Evolutionary conservation across 345 rosid species (phyloP).

Genomic region (Lepidium didymum): DNA sequence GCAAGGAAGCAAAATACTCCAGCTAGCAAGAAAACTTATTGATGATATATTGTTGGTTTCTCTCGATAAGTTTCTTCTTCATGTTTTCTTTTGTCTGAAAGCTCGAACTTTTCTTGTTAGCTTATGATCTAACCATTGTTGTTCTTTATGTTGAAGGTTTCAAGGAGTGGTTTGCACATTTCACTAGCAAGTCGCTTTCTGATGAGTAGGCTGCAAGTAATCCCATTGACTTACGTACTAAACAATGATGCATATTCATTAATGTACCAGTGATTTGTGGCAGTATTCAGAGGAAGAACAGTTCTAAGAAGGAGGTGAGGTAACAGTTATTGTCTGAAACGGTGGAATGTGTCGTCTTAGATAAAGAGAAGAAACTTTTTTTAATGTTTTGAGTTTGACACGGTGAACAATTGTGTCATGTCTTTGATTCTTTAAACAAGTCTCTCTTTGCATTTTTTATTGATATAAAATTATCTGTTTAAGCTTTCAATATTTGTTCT

Average conservation of each 20-base stretch:
- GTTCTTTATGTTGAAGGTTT: slow-evolving; percentile 21
- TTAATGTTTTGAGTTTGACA: not conserved
- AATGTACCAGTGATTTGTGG: slow-evolving; percentile 19
- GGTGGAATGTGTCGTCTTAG: slow-evolving; percentile 14
- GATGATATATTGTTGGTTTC: not conserved
- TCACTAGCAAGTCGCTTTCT: slow-evolving; percentile 22
- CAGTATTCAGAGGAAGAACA: slow-evolving; percentile 14
- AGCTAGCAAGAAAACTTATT: no score
- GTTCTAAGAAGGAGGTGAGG: slow-evolving; percentile 17
- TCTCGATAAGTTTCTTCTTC: slow-evolving; percentile 16
- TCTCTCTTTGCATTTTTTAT: not conserved
- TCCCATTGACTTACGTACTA: slow-evolving; percentile 17
- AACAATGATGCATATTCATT: slow-evolving; percentile 15
- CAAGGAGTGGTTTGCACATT: slow-evolving; percentile 28
- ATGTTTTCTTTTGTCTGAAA: not conserved
- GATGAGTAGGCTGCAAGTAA: slow-evolving; percentile 22
- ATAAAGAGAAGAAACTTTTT: not conserved
- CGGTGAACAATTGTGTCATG: not conserved
- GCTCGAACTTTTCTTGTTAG: slow-evolving; percentile 2
- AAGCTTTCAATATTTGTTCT: not conserved
- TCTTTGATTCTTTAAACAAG: not conserved
- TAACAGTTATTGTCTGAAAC: slow-evolving; percentile 7
- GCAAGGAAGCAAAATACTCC: slow-evolving; percentile 61
- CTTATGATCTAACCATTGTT: slow-evolving; percentile 5
- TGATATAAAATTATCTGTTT: no score